Conservation (phyloP, 495 filamentous ascomycete species). For the Hypoxylon lienhwacheense region DNA sequence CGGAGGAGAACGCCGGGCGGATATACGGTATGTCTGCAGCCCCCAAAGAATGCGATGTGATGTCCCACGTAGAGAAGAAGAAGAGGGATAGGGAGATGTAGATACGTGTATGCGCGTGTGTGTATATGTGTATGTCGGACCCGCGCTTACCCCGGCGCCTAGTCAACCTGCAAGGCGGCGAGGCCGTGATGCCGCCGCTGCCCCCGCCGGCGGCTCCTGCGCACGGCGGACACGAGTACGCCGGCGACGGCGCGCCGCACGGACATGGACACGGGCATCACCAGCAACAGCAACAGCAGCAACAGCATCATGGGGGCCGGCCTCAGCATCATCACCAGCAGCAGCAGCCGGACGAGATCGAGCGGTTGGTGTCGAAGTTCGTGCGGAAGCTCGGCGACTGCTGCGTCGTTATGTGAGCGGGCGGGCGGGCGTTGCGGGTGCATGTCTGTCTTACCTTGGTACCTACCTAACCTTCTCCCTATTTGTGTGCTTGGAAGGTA, state of each 20-base stretch:
- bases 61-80: too few species aligned
- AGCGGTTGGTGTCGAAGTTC: conserved; percentile 63
- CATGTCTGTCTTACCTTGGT: too few species aligned
- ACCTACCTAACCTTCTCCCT: too few species aligned
- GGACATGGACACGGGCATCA: too few species aligned
- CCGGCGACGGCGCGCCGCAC: conserved; percentile 29
- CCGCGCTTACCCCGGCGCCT: not conserved
- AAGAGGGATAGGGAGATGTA: too few species aligned
- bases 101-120: too few species aligned
- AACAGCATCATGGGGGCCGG: conserved; percentile 35
- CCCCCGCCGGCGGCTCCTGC: conserved; percentile 48
- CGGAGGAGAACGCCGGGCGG: conserved; percentile 84
- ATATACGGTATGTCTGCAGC: conserved; percentile 65
- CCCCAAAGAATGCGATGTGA: too few species aligned
- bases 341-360: conserved; percentile 61
- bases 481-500: too few species aligned
- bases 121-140: too few species aligned
- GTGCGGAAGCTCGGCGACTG: conserved; percentile 66
- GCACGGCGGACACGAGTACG: conserved; percentile 25
- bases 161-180: conserved; percentile 45
- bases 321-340: conserved; percentile 43
- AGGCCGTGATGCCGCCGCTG: conserved; percentile 52
- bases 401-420: conserved; percentile 83
- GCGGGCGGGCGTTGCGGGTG: too few species aligned
- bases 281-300: conserved; percentile 38